These are phyloP conservation scores for Piper longum DNA, from an alignment of 164 flowering plant species.

Conservation along the genomic window DNA sequence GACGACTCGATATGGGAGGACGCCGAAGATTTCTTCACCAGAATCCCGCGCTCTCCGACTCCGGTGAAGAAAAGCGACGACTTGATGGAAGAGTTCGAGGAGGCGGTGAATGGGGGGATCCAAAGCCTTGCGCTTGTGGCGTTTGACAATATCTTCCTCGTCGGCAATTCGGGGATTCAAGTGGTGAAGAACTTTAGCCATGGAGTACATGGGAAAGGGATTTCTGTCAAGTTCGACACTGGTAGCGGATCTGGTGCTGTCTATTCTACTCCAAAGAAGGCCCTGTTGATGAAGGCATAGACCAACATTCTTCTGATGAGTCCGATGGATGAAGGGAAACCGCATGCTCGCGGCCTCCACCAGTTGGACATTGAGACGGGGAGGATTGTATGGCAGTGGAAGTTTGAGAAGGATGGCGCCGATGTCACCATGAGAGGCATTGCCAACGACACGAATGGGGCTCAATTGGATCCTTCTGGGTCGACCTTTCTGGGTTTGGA, in stretches of 20 bases:
- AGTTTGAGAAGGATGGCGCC: slow-evolving; percentile 77
- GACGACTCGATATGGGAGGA: slow-evolving; percentile 93
- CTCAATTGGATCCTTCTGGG: slow-evolving; percentile 91
- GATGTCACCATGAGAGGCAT: slow-evolving; percentile 82
- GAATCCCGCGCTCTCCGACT: slow-evolving; percentile 25
- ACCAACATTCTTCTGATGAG: slow-evolving; percentile 87
- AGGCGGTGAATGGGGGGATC: slow-evolving; percentile 63
- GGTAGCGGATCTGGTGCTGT: slow-evolving; percentile 19
- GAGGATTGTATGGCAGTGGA: slow-evolving; percentile 75
- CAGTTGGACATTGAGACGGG: slow-evolving; percentile 91
- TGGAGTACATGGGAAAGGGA: slow-evolving; percentile 94
- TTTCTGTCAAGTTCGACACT: slow-evolving; percentile 45
- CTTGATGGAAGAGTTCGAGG: slow-evolving; percentile 78
- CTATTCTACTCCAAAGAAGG: slow-evolving; percentile 46
- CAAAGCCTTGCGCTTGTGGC: slow-evolving; percentile 97
- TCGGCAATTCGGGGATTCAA: slow-evolving; percentile 73
- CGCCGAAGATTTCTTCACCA: slow-evolving; percentile 40
- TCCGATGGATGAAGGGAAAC: slow-evolving; percentile 43
- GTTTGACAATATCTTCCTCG: slow-evolving; percentile 86
- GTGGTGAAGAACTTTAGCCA: slow-evolving; percentile 84
- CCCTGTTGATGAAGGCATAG: slow-evolving; percentile 76
- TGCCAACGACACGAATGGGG: slow-evolving; percentile 58
- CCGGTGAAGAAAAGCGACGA: slow-evolving; percentile 33
- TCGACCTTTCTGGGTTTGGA: slow-evolving; percentile 89
- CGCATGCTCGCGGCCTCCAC: slow-evolving; percentile 50